These are phyloP conservation scores for Lecanicillium sp. DNA, from an alignment of 2,329 filamentous ascomycete genomes.

Conservation along the genomic window DNA sequence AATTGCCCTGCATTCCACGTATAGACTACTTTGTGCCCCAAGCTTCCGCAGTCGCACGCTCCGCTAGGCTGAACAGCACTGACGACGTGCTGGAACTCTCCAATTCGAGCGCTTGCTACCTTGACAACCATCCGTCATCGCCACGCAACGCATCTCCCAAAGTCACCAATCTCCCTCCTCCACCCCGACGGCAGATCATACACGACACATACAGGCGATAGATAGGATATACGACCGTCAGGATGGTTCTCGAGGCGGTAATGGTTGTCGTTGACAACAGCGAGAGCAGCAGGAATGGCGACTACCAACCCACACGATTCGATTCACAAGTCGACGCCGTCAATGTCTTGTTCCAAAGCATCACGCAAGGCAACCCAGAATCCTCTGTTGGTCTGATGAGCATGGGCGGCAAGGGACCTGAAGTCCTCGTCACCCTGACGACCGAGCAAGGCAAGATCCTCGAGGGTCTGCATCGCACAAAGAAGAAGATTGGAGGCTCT, in stretches of 20 bases:
- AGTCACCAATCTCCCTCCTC: constrained; percentile 2
- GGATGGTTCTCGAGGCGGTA: constrained; percentile 96
- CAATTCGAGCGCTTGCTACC: constrained; percentile 1
- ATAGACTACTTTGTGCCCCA: background rate
- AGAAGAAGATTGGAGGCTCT: constrained; percentile 82
- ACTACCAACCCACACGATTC: constrained; percentile 85
- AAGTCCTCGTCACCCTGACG: constrained; percentile 92
- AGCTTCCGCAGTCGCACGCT: constrained; percentile 1
- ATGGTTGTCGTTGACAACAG: constrained; percentile 99
- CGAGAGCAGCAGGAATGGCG: constrained; percentile 95
- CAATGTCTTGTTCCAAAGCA: constrained; percentile 89
- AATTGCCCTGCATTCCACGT: background rate
- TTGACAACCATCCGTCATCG: constrained; percentile 3
- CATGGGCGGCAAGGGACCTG: constrained; percentile 96
- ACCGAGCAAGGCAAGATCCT: constrained; percentile 94
- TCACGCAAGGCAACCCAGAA: constrained; percentile 92
- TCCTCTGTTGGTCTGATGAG: constrained; percentile 97
- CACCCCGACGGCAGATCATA: background rate
- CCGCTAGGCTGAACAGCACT: constrained; percentile 10
- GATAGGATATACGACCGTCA: constrained; percentile 39
- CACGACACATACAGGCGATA: background rate
- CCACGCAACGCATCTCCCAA: background rate
- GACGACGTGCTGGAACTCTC: constrained; percentile 8
- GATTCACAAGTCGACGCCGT: constrained; percentile 94
- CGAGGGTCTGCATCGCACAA: constrained; percentile 82